Evolutionary conservation across 1,284 basidiomycete species (phyloP).

Genomic region (Takashimella koratensis): DNA sequence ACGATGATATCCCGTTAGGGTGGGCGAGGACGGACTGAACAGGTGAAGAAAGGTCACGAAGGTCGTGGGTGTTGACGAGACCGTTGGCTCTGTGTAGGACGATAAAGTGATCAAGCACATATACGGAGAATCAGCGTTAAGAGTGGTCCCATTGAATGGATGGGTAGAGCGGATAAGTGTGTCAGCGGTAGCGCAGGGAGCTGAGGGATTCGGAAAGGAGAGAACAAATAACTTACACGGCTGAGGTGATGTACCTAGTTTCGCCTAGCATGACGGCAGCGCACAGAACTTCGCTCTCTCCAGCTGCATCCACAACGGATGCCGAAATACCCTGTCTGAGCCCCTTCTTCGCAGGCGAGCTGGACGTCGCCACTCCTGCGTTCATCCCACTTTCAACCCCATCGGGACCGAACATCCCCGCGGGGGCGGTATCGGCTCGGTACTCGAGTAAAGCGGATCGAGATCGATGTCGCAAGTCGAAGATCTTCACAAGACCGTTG

Average conservation of each 20-base stretch:
- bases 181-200: no score
- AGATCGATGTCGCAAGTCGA: conserved; percentile 21
- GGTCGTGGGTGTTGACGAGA: conserved; percentile 27
- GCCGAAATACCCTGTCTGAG: neutral
- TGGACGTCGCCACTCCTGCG: neutral
- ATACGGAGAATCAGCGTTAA: no score
- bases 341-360: neutral
- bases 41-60: conserved; percentile 19
- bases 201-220: neutral
- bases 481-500: conserved; percentile 31
- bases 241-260: conserved; percentile 27
- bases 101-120: no score
- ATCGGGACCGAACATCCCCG: neutral
- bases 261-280: conserved; percentile 29
- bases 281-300: neutral
- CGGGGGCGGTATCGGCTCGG: neutral
- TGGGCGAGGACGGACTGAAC: conserved; percentile 21
- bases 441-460: neutral
- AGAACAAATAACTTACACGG: conserved; percentile 21
- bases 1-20: conserved; percentile 19
- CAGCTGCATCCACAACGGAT: neutral
- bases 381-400: no score
- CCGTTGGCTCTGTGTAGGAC: conserved; percentile 32
- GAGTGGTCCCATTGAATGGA: no score
- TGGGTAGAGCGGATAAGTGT: no score